Evolutionary conservation across 345 rosid genomes (phyloP), one percentile per base, ranked within the genome.

Genomic region (Gossypioides kirkii): DNA sequence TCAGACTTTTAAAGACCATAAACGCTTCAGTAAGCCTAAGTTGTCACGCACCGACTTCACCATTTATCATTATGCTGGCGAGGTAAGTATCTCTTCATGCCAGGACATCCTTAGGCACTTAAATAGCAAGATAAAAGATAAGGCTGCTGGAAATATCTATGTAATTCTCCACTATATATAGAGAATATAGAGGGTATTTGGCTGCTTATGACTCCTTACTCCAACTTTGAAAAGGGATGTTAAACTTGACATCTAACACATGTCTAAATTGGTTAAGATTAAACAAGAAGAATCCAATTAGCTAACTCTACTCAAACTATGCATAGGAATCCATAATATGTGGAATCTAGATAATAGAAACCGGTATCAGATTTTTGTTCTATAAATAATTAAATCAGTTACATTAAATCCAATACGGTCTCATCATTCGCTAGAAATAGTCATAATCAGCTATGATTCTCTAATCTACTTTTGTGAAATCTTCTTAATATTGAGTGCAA

Each of bases 21-120:
- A 88, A 78, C 92, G 98, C 70, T 92, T 95, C 77, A 84, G 80
- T 84, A 92, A 95, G 82, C 99, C 99, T 77, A 95, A 95, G 80
- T 81, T 95, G 84, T 84, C 99, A 53, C 91, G 86, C 69, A 91
- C 90, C 26, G 98, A 95, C 85, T 95, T 95, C 87, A 91, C 99
- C 74, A 88, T 95, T 70, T 79, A 85, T 80, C 99, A 95, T 80
- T 95, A 95, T 75, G 99, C 99, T 69, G 99, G 99, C 60, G 98
- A 95, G 82, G 99, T 95, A 72, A 85, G 97, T 79, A 69, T 81
- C 77, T 74, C 45, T 36, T 50, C 47, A 41, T 72, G 6, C 20
- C 25, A 45, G 54, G 18, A 22, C 49, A 45, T 45, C 11, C 43
- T 23, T 16, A 53, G 23, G 22, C 58, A n/a, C 23, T 53, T 53